Evolutionary conservation across 1,284 basidiomycete genomes (phyloP).

Genomic region (Moniliophthora roreri): DNA sequence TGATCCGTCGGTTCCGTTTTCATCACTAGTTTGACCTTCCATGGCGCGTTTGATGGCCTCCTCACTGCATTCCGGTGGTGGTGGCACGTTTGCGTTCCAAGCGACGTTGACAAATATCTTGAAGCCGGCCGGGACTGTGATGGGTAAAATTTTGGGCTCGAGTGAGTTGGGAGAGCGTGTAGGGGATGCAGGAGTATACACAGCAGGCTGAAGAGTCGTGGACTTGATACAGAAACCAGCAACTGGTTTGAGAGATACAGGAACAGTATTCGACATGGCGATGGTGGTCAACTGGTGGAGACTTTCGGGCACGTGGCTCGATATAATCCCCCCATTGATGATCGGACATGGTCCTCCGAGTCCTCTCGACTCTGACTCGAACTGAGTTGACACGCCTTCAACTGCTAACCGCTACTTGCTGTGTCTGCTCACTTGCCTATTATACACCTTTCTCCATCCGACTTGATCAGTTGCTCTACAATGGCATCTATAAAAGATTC

Average conservation of each 20-base stretch:
- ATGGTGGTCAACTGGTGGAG: background rate
- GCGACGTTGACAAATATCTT: slow-evolving; percentile 76
- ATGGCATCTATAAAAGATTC: slow-evolving; percentile 26
- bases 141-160: slow-evolving; percentile 26
- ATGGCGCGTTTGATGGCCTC: slow-evolving; percentile 57
- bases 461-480: slow-evolving; percentile 4
- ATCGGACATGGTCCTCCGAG: too few species aligned
- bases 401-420: too few species aligned
- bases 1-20: slow-evolving; percentile 30
- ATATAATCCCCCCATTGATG: too few species aligned
- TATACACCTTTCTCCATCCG: background rate
- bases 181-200: slow-evolving; percentile 25
- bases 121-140: slow-evolving; percentile 41
- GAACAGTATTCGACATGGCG: slow-evolving; percentile 4
- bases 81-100: slow-evolving; percentile 64
- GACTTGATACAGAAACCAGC: slow-evolving; percentile 66
- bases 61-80: slow-evolving; percentile 58
- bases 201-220: slow-evolving; percentile 36
- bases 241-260: slow-evolving; percentile 48
- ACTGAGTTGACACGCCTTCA: too few species aligned
- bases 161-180: slow-evolving; percentile 25
- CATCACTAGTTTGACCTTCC: slow-evolving; percentile 43
- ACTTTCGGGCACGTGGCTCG: too few species aligned
- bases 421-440: too few species aligned
- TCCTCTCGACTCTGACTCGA: too few species aligned